Evolutionary conservation across 176 grass and related monocot genomes (phyloP).

Genomic region (Dendrocalamus sinicus): DNA sequence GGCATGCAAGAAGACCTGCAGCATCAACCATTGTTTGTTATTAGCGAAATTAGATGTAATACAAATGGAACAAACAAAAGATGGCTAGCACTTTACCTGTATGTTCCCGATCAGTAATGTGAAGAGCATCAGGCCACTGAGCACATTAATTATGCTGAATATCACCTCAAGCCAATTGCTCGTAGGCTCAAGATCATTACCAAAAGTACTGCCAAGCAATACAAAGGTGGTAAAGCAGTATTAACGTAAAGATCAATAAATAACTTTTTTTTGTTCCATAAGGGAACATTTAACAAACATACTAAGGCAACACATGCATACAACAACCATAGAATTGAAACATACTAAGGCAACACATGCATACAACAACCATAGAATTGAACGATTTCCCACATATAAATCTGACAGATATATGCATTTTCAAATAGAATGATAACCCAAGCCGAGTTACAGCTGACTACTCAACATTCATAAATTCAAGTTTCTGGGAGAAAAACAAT

Average conservation of each 20-base stretch:
- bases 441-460: not conserved
- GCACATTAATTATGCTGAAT: slow-evolving; percentile 82
- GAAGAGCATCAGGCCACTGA: slow-evolving; percentile 98
- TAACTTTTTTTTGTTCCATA: not conserved
- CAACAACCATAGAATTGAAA: not conserved
- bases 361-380: not conserved
- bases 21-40: not conserved
- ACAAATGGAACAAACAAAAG: not conserved
- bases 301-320: not conserved
- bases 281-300: slow-evolving; percentile 1
- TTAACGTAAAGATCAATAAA: not conserved
- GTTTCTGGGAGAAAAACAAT: not conserved
- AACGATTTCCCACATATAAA: not conserved
- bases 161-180: slow-evolving; percentile 90
- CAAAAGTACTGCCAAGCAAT: slow-evolving; percentile 71
- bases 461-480: not conserved
- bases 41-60: not conserved
- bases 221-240: not conserved
- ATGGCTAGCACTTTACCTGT: slow-evolving; percentile 56
- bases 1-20: slow-evolving; percentile 89
- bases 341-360: not conserved
- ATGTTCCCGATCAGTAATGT: slow-evolving; percentile 97
- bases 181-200: slow-evolving; percentile 92
- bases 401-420: not conserved
- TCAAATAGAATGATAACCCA: slow-evolving; percentile 8